phyloP scores from a whole-genome alignment of 2,329 filamentous ascomycete species.

The Cyphellophora attinorum region DNA sequence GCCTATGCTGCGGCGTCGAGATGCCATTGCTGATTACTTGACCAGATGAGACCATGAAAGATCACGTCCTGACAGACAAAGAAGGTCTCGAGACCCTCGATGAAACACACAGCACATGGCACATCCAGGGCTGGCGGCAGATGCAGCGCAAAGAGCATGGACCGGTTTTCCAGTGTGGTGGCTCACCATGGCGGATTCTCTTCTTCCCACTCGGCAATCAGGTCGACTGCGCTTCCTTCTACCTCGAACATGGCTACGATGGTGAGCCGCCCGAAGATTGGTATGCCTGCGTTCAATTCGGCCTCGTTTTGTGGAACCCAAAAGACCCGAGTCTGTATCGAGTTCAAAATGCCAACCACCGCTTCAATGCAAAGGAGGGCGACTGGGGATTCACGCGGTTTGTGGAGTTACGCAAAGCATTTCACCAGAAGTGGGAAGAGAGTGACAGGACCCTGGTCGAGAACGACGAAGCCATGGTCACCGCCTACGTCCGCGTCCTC shows the following conservation, averaged over 20 bases:
- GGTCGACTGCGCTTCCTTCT: conserved; percentile 86
- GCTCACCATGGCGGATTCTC: conserved; percentile 85
- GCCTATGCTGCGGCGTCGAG: no score
- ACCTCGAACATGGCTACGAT: conserved; percentile 82
- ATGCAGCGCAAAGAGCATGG: conserved; percentile 76
- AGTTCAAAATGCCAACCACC: conserved; percentile 76
- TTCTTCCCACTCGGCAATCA: conserved; percentile 96
- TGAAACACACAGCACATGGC: conserved; percentile 74
- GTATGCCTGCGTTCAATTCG: conserved; percentile 95
- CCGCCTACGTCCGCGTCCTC: conserved; percentile 38
- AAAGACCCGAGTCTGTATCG: conserved; percentile 78
- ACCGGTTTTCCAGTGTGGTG: conserved; percentile 76
- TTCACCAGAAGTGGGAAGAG: conserved; percentile 67
- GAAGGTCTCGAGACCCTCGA: conserved; percentile 73
- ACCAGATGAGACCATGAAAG: conserved; percentile 77
- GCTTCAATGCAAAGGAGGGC: conserved; percentile 91
- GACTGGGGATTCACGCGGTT: conserved; percentile 99
- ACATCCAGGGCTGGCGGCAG: conserved; percentile 71
- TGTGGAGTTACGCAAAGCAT: conserved; percentile 76
- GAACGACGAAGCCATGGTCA: conserved; percentile 36
- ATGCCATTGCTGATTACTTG: no score
- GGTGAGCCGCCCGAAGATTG: conserved; percentile 74
- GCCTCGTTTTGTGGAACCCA: conserved; percentile 86
- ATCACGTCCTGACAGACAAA: conserved; percentile 63
- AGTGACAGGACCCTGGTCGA: conserved; percentile 46